Percentiles rank a stretch among this genome's conserved stretches.
Conservation (phyloP, 2,329 filamentous ascomycete species). For the Ramichloridium luteum region DNA sequence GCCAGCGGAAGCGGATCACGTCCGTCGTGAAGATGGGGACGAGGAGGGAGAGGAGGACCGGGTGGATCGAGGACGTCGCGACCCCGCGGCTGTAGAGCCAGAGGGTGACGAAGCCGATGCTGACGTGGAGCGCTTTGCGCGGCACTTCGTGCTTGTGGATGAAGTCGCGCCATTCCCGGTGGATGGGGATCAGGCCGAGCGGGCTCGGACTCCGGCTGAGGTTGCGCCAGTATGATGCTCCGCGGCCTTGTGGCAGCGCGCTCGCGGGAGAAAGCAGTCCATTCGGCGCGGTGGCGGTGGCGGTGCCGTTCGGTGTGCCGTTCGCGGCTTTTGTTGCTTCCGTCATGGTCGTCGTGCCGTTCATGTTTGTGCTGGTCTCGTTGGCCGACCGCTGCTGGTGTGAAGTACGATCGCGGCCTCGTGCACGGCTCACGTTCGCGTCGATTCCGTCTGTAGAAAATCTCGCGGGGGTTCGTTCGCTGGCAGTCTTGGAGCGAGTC, state of each 20-base stretch:
- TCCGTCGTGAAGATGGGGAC: conserved; percentile 77
- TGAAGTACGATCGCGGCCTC: conserved; percentile 61
- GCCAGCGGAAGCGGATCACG: conserved; percentile 68
- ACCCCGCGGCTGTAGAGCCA: conserved; percentile 71
- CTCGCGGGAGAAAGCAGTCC: conserved; percentile 21
- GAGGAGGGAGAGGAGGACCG: conserved; percentile 67
- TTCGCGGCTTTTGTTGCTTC: conserved; percentile 17
- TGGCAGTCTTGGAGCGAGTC: conserved; percentile 63
- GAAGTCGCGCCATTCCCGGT: conserved; percentile 79
- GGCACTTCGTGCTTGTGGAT: conserved; percentile 94
- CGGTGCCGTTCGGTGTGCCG: conserved; percentile 11
- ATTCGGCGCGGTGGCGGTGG: conserved; percentile 13
- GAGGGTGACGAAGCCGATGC: conserved; percentile 87
- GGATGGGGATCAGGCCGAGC: conserved; percentile 86
- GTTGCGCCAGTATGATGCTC: conserved; percentile 69
- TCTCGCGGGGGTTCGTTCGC: conserved; percentile 44
- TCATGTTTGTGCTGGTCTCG: conserved; percentile 13
- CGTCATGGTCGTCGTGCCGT: conserved; percentile 14
- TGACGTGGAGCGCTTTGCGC: conserved; percentile 83
- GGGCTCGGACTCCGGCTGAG: conserved; percentile 87
- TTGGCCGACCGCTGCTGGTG: conserved; percentile 26
- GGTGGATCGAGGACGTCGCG: conserved; percentile 66
- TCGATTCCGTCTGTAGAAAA: conserved; percentile 39
- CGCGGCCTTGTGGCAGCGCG: conserved; percentile 42
- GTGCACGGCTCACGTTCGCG: conserved; percentile 43